Conservation (phyloP, 768 basidiomycete species). For the Mycena epipterygia region DNA sequence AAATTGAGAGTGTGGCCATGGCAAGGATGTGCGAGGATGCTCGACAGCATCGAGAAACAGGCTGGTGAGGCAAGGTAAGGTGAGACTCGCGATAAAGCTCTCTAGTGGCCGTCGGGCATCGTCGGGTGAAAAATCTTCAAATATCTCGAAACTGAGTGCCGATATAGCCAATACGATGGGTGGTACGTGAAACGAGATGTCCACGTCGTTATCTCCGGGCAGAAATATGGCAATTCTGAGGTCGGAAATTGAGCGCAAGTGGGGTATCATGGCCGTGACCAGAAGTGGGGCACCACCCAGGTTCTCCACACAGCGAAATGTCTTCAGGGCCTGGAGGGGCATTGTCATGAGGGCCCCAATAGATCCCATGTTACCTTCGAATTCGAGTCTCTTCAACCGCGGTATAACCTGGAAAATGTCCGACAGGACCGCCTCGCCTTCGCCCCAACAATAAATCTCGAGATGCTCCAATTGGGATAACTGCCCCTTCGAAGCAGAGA, state of each 20-base stretch:
- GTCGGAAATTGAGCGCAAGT: too few species aligned
- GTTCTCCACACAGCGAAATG: too few species aligned
- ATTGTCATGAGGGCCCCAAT: not conserved
- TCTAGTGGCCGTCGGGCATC: not conserved
- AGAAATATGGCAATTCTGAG: too few species aligned
- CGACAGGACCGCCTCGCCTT: too few species aligned
- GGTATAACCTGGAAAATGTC: not conserved
- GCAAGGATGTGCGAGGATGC: not conserved
- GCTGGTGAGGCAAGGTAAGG: not conserved
- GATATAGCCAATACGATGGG: not conserved
- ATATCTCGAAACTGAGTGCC: not conserved
- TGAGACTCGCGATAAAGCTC: not conserved
- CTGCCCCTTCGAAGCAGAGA: too few species aligned
- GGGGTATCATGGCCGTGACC: too few species aligned
- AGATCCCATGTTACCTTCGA: too few species aligned
- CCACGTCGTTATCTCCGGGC: too few species aligned
- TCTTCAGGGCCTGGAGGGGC: not conserved
- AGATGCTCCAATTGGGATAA: too few species aligned
- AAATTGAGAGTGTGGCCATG: not conserved
- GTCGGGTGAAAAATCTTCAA: not conserved
- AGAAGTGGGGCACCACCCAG: too few species aligned
- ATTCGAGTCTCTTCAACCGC: not conserved
- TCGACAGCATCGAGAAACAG: not conserved
- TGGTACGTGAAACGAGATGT: too few species aligned
- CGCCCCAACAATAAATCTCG: too few species aligned